Conservation (phyloP, 2,329 filamentous ascomycete genomes). For the Phoma sp. region DNA sequence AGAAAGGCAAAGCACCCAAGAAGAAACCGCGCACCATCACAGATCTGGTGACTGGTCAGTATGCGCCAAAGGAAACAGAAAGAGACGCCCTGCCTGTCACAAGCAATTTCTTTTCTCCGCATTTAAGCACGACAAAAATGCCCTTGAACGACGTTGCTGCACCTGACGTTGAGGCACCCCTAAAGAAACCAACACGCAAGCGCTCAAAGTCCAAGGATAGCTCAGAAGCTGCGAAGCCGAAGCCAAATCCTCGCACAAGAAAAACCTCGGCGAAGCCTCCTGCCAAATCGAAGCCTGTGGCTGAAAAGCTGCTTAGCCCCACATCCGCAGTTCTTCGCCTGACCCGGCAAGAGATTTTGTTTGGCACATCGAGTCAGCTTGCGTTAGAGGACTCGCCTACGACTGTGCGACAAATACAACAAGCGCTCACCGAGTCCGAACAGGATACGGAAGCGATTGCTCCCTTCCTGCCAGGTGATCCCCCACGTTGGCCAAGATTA, state of each 20-base stretch:
- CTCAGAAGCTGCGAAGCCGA: slow-evolving; percentile 23
- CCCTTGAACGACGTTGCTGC: slow-evolving; percentile 34
- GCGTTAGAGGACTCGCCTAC: slow-evolving; percentile 47
- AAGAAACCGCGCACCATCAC: slow-evolving; percentile 50
- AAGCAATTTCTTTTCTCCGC: slow-evolving; percentile 36
- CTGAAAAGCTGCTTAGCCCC: slow-evolving; percentile 48
- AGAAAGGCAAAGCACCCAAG: slow-evolving; percentile 45
- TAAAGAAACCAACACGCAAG: slow-evolving; percentile 30
- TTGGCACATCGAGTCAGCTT: slow-evolving; percentile 51
- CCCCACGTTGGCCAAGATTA: slow-evolving; percentile 27
- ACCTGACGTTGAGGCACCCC: slow-evolving; percentile 8
- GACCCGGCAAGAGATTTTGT: slow-evolving; percentile 45
- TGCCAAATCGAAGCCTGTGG: slow-evolving; percentile 35
- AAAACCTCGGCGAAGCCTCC: slow-evolving; percentile 33
- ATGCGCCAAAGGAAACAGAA: slow-evolving; percentile 23
- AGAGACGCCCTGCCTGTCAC: slow-evolving; percentile 15
- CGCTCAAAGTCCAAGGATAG: slow-evolving; percentile 28
- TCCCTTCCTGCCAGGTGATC: neutral
- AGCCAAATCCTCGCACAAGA: slow-evolving; percentile 33
- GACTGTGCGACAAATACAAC: slow-evolving; percentile 44
- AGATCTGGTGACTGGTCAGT: slow-evolving; percentile 47
- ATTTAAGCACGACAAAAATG: slow-evolving; percentile 26
- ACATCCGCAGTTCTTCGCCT: slow-evolving; percentile 35
- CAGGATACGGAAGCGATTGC: slow-evolving; percentile 18
- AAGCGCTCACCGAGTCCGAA: slow-evolving; percentile 45